Conservation (phyloP, 2,329 filamentous ascomycete species). For the Pyrenochaeta sp. region DNA sequence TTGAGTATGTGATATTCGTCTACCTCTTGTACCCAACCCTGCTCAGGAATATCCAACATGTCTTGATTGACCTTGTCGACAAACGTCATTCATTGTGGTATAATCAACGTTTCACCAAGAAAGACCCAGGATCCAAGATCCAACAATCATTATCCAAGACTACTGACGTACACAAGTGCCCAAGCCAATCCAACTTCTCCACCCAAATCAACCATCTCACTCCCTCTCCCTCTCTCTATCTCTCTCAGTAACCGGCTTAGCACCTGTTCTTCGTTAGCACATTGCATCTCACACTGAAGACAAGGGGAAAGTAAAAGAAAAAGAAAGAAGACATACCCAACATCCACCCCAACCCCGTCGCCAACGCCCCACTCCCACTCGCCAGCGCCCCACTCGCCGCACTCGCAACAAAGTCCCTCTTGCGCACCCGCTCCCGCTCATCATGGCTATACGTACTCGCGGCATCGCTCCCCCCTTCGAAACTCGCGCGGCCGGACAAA, state of each 20-base stretch:
- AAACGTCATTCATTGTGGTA: no score
- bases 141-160: no score
- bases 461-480: slow-evolving; percentile 50
- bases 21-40: no score
- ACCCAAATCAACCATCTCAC: no score
- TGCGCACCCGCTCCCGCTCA: slow-evolving; percentile 63
- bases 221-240: not conserved
- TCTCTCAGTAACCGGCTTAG: slow-evolving; percentile 36
- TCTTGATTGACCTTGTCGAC: no score
- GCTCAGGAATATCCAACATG: no score
- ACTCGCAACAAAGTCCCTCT: slow-evolving; percentile 74
- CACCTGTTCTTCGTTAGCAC: slow-evolving; percentile 30
- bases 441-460: slow-evolving; percentile 43
- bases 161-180: no score
- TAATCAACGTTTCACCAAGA: no score
- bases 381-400: slow-evolving; percentile 69
- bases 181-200: no score
- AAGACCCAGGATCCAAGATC: no score
- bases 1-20: no score
- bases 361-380: slow-evolving; percentile 67
- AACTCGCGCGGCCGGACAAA: no score
- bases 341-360: slow-evolving; percentile 70
- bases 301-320: not conserved
- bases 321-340: slow-evolving; percentile 54
- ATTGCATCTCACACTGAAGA: not conserved